A percentile compares a stretch with the other conserved stretches of the same genome.
Evolutionary conservation across 2,329 filamentous ascomycete species (phyloP).

Genomic region (Beauveria sp.): DNA sequence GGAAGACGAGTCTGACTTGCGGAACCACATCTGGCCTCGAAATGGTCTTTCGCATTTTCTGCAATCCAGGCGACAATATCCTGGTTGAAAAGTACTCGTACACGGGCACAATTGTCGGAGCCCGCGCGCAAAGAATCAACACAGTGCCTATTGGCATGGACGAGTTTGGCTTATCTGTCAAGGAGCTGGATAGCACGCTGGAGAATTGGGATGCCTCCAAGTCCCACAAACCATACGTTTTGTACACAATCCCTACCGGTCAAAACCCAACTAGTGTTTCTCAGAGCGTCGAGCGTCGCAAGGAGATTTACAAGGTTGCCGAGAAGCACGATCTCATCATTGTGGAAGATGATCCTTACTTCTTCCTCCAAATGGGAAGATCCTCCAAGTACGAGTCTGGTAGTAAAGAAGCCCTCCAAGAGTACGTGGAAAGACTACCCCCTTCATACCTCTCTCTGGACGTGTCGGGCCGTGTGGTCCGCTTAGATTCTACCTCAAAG

Average conservation of each 20-base stretch:
- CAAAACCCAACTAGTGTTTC: slow-evolving; percentile 83
- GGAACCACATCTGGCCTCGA: slow-evolving; percentile 64
- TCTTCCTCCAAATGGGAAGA: slow-evolving; percentile 63
- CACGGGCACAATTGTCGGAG: slow-evolving; percentile 51
- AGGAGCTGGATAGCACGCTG: slow-evolving; percentile 54
- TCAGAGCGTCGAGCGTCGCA: slow-evolving; percentile 54
- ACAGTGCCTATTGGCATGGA: slow-evolving; percentile 59
- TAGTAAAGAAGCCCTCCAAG: slow-evolving; percentile 5
- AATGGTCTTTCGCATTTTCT: slow-evolving; percentile 58
- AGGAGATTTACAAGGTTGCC: slow-evolving; percentile 63
- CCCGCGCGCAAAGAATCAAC: slow-evolving; percentile 52
- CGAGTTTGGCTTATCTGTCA: slow-evolving; percentile 54
- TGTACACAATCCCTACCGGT: slow-evolving; percentile 59
- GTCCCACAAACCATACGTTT: slow-evolving; percentile 36
- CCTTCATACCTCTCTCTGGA: slow-evolving; percentile 28
- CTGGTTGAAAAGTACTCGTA: slow-evolving; percentile 55
- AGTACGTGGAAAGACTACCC: slow-evolving; percentile 11
- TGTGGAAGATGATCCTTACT: slow-evolving; percentile 83
- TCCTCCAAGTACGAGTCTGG: slow-evolving; percentile 13
- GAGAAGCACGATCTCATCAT: slow-evolving; percentile 74
- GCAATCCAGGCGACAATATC: slow-evolving; percentile 53
- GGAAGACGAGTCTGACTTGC: slow-evolving; percentile 58
- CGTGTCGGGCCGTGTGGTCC: slow-evolving; percentile 61
- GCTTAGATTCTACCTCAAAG: slow-evolving; percentile 83
- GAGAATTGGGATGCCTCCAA: slow-evolving; percentile 51